Evolutionary conservation across 495 filamentous ascomycete species (phyloP), one percentile per base, ranked within the genome.

Genomic region (Talaromyces nanjingensis): DNA sequence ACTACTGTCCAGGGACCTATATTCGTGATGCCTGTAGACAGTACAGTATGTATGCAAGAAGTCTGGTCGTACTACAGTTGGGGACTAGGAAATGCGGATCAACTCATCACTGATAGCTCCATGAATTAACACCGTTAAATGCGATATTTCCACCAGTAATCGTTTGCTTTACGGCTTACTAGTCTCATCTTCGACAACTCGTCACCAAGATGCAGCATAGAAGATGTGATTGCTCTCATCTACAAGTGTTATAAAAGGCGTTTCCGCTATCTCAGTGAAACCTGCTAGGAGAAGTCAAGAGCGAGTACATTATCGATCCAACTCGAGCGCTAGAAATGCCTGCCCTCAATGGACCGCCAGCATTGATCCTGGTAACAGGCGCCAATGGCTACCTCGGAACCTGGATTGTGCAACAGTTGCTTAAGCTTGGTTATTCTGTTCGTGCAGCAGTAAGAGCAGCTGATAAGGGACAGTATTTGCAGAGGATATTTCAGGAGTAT

Each of bases 371-470:
- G 25, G 53, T 56, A 29, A 56, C 53, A 56, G 53, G 53, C 18
- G 53, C 53, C 53, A 56, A 56, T 29, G 53, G 53, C 20, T 56
- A 24, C 25, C 20, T 56, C 25, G 53, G 53, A 29, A 56, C 53
- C 20, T 56, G 53, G 53, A 56, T 56, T 56, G 53, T 56, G 18
- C 53, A 56, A 24, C 53, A 56, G 20, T 29, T 56, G 53, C 53
- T 56, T 25, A 31, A 56, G 27, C 22, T 27, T 56, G 20, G 54
- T 56, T 56, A 56, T 16, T 56, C 54, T 24, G 54, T 56, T 56
- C 54, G 54, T 27, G 54, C 54, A 56, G 54, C 54, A 27, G 54
- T 56, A 27, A 24, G 54, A 56, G 27, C 54, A 2, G 27, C 22
- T 24, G 54, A 56, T 24, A 56, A 22, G 27, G 54, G 54, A 24